Evolutionary conservation across 257 asterid species (phyloP).

Genomic region (Nicotiana undulata): DNA sequence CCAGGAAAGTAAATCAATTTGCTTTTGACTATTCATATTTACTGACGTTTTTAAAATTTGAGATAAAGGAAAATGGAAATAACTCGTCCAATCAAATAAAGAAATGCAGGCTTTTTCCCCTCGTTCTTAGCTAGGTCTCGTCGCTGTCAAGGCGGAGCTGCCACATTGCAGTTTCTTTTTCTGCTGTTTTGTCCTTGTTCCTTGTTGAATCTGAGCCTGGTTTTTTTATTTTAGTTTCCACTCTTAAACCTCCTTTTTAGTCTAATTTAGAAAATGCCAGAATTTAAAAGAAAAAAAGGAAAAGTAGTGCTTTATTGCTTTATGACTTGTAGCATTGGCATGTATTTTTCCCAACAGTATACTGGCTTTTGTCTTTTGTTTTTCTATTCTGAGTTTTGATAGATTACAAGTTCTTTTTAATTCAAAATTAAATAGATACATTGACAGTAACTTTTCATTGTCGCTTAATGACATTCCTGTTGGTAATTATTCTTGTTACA

Average conservation of each 20-base stretch:
- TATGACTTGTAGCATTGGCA: not conserved
- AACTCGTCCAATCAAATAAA: not conserved
- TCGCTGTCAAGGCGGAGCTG: not conserved
- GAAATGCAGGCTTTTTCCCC: not conserved
- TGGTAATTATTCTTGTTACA: no score
- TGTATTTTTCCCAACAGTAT: not conserved
- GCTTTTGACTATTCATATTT: not conserved
- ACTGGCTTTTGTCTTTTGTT: not conserved
- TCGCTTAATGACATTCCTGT: no score
- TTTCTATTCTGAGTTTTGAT: not conserved
- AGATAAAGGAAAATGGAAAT: not conserved
- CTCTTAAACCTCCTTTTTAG: not conserved
- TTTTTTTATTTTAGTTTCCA: not conserved
- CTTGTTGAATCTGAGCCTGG: not conserved
- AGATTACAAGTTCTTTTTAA: not conserved
- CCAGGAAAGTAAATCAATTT: not conserved
- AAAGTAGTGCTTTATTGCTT: not conserved
- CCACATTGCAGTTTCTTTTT: not conserved
- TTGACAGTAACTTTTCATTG: no score
- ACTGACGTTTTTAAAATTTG: no score
- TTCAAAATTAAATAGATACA: no score
- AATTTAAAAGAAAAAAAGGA: not conserved
- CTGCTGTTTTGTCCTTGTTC: not conserved
- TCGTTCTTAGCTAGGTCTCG: not conserved
- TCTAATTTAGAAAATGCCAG: not conserved